These are phyloP conservation scores for Articulospora tetracladia DNA, from an alignment of 495 filamentous ascomycete genomes.

Conservation along the genomic window DNA sequence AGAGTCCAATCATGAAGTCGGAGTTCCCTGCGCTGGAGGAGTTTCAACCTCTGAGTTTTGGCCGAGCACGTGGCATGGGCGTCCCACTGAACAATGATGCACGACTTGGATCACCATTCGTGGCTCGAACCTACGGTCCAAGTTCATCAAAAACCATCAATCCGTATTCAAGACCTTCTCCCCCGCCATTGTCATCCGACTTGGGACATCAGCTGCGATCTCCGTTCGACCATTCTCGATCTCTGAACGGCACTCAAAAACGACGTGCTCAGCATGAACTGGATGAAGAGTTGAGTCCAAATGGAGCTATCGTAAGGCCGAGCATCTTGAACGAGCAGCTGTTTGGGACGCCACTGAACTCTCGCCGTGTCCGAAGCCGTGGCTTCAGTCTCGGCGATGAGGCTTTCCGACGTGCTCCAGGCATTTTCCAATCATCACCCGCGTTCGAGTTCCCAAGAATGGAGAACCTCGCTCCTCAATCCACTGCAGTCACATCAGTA, in stretches of 20 bases:
- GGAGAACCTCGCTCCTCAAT: conserved; percentile 13
- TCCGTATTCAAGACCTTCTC: conserved; percentile 22
- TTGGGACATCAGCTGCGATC: conserved; percentile 44
- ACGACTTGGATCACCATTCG: conserved; percentile 50
- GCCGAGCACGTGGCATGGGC: conserved; percentile 5
- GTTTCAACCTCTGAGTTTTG: conserved; percentile 14
- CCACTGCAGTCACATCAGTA: background rate
- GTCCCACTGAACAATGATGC: conserved; percentile 12
- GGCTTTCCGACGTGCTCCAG: background rate
- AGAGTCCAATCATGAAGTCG: background rate
- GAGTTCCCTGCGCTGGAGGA: conserved; percentile 16
- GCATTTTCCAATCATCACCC: conserved; percentile 26
- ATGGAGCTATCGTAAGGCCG: conserved; percentile 39
- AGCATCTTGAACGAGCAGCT: conserved; percentile 46
- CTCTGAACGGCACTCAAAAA: conserved; percentile 47
- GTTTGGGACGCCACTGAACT: conserved; percentile 36
- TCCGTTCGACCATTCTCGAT: conserved; percentile 40
- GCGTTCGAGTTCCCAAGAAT: conserved; percentile 8
- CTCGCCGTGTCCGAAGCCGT: conserved; percentile 43
- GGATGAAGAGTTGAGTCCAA: conserved; percentile 44
- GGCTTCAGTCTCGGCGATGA: conserved; percentile 58
- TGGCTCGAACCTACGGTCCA: conserved; percentile 54
- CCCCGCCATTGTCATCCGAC: conserved; percentile 31
- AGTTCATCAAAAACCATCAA: conserved; percentile 29
- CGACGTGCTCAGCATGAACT: conserved; percentile 44